Evolutionary conservation across 495 filamentous ascomycete genomes (phyloP).

Genomic region (Podospora comata): DNA sequence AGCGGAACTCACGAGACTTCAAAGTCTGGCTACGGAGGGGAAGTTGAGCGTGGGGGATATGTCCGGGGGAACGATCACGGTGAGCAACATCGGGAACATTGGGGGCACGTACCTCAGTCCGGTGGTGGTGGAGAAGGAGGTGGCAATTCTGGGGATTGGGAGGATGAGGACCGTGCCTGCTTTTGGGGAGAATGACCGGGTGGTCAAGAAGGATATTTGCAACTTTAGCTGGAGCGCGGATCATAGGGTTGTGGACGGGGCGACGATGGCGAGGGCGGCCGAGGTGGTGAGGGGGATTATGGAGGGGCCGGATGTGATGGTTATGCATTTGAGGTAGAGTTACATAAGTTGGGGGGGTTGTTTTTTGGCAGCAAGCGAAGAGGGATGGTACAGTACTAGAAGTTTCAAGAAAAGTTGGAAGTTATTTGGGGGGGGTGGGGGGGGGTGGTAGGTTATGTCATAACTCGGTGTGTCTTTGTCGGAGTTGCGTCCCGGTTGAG

Average conservation of each 20-base stretch:
- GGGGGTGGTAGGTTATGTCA: not conserved
- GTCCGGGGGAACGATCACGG: conserved; percentile 83
- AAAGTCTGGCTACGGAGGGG: conserved; percentile 64
- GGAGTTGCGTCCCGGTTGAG: conserved; percentile 7
- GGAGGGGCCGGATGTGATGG: conserved; percentile 82
- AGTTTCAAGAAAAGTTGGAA: not conserved
- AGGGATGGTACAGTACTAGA: not conserved
- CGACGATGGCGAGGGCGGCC: conserved; percentile 86
- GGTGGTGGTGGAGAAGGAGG: conserved; percentile 83
- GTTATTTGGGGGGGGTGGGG: not conserved
- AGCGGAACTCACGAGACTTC: conserved; percentile 69
- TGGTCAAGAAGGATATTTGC: conserved; percentile 63
- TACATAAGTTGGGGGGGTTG: not conserved
- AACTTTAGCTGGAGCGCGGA: conserved; percentile 98
- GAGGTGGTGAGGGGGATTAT: conserved; percentile 70
- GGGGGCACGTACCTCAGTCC: conserved; percentile 89
- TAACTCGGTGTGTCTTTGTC: not conserved
- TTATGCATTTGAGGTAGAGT: conserved; percentile 55
- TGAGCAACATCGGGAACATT: conserved; percentile 96
- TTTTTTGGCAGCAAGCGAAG: conserved; percentile 2
- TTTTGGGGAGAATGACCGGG: conserved; percentile 56
- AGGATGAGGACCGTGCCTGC: conserved; percentile 68
- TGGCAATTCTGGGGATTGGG: conserved; percentile 89
- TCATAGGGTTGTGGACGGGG: conserved; percentile 91
- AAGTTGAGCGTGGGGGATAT: conserved; percentile 76